Base-by-base conservation (phyloP, 228 moss, liverwort and hornwort species). In the Sphagnum magellanicum region DNA sequence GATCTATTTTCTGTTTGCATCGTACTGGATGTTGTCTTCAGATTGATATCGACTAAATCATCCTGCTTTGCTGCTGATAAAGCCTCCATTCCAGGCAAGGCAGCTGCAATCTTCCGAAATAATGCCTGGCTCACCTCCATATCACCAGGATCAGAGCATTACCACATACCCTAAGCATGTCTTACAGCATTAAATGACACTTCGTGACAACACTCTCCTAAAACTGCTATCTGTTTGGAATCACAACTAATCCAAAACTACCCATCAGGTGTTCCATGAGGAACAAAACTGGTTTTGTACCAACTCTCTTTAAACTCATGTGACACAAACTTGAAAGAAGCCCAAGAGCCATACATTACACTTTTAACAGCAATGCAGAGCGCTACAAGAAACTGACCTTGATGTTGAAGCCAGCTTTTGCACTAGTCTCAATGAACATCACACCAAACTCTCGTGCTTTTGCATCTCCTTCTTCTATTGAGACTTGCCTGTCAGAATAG, bases 371-470 rank as follows among this genome's bases (percentile, higher is more conserved):
- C 32, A 32, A 32, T 32, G 32, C 32, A 32, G 32, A 32, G 32
- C 32, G 3, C 32, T 32, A 55, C 55, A 8, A 55, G 55, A 55
- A 8, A 53, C 67, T 47, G 9, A 90, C 93, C 91, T 93, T 97
- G 66, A 97, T 91, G 64, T 97, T 97, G 72, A 97, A 97, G 60
- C 97, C 97, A 12, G 97, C 93, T 83, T 97, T 97, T 4, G 97
- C 91, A 83, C 97, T 97, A 51, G 93, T 97, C 75, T 97, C 93
- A 68, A 97, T 97, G 53, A 93, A 90, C 77, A 97, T 91, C 58
- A 93, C 97, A 63, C 93, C 87, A 49, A 88, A 90, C 68, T 97
- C 97, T 74, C 87, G 84, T 57, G 90, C 87, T 82, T 91, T 97
- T 6, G 87, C 84, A 85, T 97, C 97, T 66, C 97, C 93, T 82